Evolutionary conservation across 1,139 yeast genomes (phyloP), one percentile per base, ranked within the genome.

Genomic region (Debaryomyces sp.): DNA sequence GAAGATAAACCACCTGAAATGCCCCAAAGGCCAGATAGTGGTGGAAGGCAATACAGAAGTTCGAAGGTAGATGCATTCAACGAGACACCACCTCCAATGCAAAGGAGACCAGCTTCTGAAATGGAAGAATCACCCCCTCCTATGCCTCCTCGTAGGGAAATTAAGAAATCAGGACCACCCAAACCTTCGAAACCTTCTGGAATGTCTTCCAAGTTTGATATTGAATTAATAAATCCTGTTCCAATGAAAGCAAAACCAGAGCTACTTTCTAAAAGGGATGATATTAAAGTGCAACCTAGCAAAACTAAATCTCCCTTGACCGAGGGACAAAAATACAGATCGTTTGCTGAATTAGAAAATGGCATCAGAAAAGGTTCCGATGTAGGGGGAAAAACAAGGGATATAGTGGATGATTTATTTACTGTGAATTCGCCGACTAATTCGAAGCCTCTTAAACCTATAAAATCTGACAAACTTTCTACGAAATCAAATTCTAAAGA

Each of bases 341-440:
- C 69, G 4, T 66, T 66, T 48, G 45, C 58, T 3, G 60, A 62
- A n/a, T 55, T 65, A 47, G 69, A 66, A 43, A 42, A 43, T 1
- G 46, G 53, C 7, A 63, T 66, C 13, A 57, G 52, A 23, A 32
- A 41, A 3, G 55, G 54, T 2, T 10, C 22, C 40, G 38, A 41
- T 46, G 15, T 44, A 50, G 34, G 39, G 41, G 41, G n/a, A n/a
- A 9, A 27, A 27, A 40, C 36, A 1, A 40, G 22, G 24, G 29
- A 40, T 17, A 29, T 40, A 22, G 36, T 40, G 9, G 29, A 29
- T n/a, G 43, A 40, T 29, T 7, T 32, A 5, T 21, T 30, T 10
- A 8, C 21, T 2, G 36, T 21, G 6, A 15, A 40, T 21, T 22
- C 26, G 24, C n/a, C 2, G 7, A 13, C 10, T 5, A 30, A 23